Evolutionary conservation across 1,284 basidiomycete species (phyloP).

Genomic region (Fomes fomentarius): DNA sequence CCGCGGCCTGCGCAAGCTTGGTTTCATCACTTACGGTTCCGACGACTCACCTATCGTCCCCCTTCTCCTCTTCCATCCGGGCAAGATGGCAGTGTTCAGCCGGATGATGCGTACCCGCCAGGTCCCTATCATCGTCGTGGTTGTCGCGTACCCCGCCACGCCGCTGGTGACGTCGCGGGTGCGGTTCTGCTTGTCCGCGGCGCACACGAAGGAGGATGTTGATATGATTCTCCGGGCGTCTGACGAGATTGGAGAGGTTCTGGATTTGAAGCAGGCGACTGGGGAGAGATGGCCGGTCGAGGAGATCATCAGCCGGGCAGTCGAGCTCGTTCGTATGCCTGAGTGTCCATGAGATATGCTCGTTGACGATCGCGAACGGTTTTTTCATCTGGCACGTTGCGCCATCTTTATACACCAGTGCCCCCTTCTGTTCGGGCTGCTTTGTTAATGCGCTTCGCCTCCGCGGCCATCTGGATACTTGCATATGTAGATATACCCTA

Average conservation of each 20-base stretch:
- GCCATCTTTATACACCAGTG: too few species aligned
- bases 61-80: slow-evolving; percentile 91
- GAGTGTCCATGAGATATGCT: slow-evolving; percentile 25
- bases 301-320: slow-evolving; percentile 74
- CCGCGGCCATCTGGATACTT: slow-evolving; percentile 5
- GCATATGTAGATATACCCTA: slow-evolving; percentile 25
- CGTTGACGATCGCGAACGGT: neutral
- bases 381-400: too few species aligned
- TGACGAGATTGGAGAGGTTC: slow-evolving; percentile 88
- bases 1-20: slow-evolving; percentile 86
- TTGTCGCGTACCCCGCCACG: slow-evolving; percentile 93
- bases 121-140: slow-evolving; percentile 86
- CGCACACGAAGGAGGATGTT: slow-evolving; percentile 97
- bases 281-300: slow-evolving; percentile 85
- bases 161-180: slow-evolving; percentile 90
- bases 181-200: slow-evolving; percentile 92
- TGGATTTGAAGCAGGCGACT: slow-evolving; percentile 84
- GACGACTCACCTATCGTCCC: slow-evolving; percentile 94
- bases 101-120: slow-evolving; percentile 85
- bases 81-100: slow-evolving; percentile 90
- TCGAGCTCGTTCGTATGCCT: slow-evolving; percentile 71
- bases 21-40: slow-evolving; percentile 96
- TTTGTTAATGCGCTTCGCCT: neutral
- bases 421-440: too few species aligned
- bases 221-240: slow-evolving; percentile 87